These are phyloP conservation scores for Talaromyces sp. DNA, from an alignment of 2,329 filamentous ascomycete genomes.

Conservation along the genomic window DNA sequence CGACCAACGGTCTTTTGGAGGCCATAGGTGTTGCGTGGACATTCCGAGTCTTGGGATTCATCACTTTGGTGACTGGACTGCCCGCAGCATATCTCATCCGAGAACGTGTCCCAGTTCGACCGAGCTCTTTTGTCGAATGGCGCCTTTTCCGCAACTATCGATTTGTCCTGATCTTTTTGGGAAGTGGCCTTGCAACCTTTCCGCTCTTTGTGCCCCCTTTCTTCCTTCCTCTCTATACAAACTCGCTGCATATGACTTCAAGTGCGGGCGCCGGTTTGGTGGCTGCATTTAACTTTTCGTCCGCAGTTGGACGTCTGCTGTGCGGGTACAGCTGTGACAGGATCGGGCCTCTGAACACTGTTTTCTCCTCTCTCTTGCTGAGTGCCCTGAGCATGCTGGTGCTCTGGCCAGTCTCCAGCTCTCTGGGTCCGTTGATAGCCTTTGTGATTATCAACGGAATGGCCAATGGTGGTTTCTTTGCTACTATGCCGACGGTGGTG, in stretches of 20 bases:
- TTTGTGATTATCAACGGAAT: constrained; percentile 58
- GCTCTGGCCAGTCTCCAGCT: constrained; percentile 55
- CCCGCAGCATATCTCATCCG: constrained; percentile 49
- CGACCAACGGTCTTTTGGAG: constrained; percentile 53
- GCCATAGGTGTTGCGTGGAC: constrained; percentile 54
- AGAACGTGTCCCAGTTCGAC: constrained; percentile 43
- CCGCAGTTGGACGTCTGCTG: constrained; percentile 51
- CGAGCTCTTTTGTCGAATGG: constrained; percentile 46
- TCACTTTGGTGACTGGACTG: constrained; percentile 48
- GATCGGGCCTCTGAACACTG: constrained; percentile 51
- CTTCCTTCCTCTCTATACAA: constrained; percentile 53
- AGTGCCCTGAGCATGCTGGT: constrained; percentile 54
- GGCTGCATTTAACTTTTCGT: constrained; percentile 57
- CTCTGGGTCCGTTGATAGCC: constrained; percentile 47
- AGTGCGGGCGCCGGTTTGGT: constrained; percentile 52
- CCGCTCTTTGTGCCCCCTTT: constrained; percentile 57
- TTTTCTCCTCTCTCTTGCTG: constrained; percentile 46
- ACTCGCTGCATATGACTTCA: constrained; percentile 50
- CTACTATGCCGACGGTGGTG: constrained; percentile 58
- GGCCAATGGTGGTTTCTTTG: constrained; percentile 59
- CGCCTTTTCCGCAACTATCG: constrained; percentile 47
- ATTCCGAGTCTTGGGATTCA: constrained; percentile 55
- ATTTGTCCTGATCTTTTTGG: constrained; percentile 50
- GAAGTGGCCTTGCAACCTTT: constrained; percentile 53
- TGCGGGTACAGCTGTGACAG: constrained; percentile 51